A percentile compares a stretch with the other conserved stretches of the same genome.
Evolutionary conservation across 371 early-diverging fungal species (phyloP).

Genomic region (Lichtheimia hyalospora): DNA sequence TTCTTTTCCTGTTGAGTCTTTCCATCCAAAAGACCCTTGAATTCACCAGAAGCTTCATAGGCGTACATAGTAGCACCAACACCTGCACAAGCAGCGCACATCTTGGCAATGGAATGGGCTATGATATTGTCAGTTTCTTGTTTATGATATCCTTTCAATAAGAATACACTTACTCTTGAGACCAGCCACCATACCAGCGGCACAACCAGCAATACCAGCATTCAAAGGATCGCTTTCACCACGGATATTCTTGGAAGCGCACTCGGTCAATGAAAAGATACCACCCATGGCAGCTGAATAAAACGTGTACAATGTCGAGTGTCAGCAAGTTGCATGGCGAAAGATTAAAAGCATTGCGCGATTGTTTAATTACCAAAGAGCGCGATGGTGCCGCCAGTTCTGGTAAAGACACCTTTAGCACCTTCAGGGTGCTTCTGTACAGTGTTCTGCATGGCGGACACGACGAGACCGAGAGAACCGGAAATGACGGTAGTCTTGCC

Average conservation of each 20-base stretch:
- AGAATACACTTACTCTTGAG: slow-evolving; percentile 45
- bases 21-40: slow-evolving; percentile 55
- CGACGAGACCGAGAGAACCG: slow-evolving; percentile 68
- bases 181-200: slow-evolving; percentile 74
- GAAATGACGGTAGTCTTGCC: slow-evolving; percentile 58
- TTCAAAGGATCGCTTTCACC: slow-evolving; percentile 71
- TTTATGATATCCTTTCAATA: too few relatives aligned
- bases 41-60: slow-evolving; percentile 67
- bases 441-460: slow-evolving; percentile 75
- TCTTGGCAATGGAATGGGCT: slow-evolving; percentile 63
- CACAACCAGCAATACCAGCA: slow-evolving; percentile 74
- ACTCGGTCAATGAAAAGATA: slow-evolving; percentile 71
- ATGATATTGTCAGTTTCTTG: slow-evolving; percentile 2
- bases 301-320: neutral
- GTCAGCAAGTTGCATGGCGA: neutral
- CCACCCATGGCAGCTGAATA: slow-evolving; percentile 77
- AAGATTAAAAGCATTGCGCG: neutral
- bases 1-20: slow-evolving; percentile 52
- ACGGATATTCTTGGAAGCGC: slow-evolving; percentile 58
- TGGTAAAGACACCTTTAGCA: slow-evolving; percentile 65
- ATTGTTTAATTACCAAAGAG: slow-evolving; percentile 60
- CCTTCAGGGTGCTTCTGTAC: slow-evolving; percentile 63
- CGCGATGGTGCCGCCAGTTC: slow-evolving; percentile 71
- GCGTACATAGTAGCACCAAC: slow-evolving; percentile 72
- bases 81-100: slow-evolving; percentile 62